Base-by-base conservation (phyloP, 2,329 filamentous ascomycete genomes). In the Colletotrichum cereale region DNA sequence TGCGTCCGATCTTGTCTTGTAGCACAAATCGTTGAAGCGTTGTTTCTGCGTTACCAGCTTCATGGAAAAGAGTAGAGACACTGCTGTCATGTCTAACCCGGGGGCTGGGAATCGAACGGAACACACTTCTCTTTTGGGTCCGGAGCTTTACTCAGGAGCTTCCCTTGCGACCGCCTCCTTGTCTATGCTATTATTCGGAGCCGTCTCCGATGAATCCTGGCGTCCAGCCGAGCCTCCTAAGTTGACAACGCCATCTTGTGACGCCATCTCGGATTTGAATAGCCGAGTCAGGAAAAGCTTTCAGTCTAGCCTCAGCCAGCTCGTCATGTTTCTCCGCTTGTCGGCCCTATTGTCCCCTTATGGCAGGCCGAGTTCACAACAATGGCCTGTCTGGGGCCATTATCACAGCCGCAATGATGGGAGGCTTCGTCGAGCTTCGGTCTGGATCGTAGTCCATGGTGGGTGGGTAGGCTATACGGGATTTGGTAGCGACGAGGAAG, bases 321-420 rank as follows among this genome's bases (percentile, higher is more conserved):
- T 69, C 65, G 60, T 72, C 69, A 69, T 72, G 38, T 56, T 55
- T 62, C 53, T 55, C 44, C 48, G 38, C 60, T 48, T 53, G 36
- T 38, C 31, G 26, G 47, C 14, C 31, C 56, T 29, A 58, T 55
- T 68, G 65, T 63, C 26, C 65, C 21, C 31, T n/a, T 11, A 14
- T 48, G 31, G 18, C 52, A 40, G 58, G 44, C 47, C 29, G 24
- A 40, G 38, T 40, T 47, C 42, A 40, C 31, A 40, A 58, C 26
- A 62, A 62, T 57, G 63, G 42, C 21, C 31, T 34, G 64, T 34
- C 14, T 16, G n/a, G 42, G 38, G 52, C 24, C 52, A 50, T 63
- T 48, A 60, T 38, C 44, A 52, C 42, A 34, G 53, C 65, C 57
- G n/a, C 44, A 62, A 36, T 50, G 31, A 57, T 57, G 58, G n/a